phyloP scores from a whole-genome alignment of 139 green algal genomes.

The Chlamydomonas incerta region DNA sequence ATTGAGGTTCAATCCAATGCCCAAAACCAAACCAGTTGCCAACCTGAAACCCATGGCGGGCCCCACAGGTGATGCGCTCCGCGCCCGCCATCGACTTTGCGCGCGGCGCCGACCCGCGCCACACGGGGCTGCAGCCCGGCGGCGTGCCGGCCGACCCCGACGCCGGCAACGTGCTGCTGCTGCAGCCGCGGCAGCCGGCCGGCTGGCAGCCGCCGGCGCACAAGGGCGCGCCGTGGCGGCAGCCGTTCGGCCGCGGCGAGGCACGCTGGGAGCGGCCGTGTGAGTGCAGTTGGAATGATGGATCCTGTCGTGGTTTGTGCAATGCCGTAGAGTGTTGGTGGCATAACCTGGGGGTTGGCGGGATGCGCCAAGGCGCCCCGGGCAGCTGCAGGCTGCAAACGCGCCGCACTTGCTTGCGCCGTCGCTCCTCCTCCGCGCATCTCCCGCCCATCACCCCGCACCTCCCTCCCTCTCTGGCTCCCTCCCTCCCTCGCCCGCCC shows the following conservation, averaged over 20 bases:
- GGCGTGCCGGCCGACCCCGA: constrained; percentile 16
- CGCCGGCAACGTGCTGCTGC: constrained; percentile 50
- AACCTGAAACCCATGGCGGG: too few species aligned
- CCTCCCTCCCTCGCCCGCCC: neutral
- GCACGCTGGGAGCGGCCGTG: constrained; percentile 34
- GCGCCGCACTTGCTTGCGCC: too few species aligned
- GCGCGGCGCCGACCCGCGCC: neutral
- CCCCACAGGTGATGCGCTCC: constrained; percentile 13
- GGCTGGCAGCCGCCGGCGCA: constrained; percentile 40
- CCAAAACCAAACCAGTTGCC: too few species aligned
- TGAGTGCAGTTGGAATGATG: neutral
- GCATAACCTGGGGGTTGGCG: too few species aligned
- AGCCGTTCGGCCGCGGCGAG: constrained; percentile 40
- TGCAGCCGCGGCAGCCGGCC: constrained; percentile 21
- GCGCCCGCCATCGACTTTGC: constrained; percentile 34
- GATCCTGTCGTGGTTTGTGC: too few species aligned
- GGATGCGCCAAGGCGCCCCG: neutral
- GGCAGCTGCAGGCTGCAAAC: too few species aligned
- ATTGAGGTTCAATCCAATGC: too few species aligned
- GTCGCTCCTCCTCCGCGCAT: too few species aligned
- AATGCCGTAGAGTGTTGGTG: too few species aligned
- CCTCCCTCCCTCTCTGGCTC: neutral
- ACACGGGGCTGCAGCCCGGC: neutral
- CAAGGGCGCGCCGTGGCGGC: constrained; percentile 8
- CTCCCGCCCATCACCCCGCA: too few species aligned